Base-by-base conservation (phyloP, 2,329 filamentous ascomycete species). In the Achaetomium macrosporum region DNA sequence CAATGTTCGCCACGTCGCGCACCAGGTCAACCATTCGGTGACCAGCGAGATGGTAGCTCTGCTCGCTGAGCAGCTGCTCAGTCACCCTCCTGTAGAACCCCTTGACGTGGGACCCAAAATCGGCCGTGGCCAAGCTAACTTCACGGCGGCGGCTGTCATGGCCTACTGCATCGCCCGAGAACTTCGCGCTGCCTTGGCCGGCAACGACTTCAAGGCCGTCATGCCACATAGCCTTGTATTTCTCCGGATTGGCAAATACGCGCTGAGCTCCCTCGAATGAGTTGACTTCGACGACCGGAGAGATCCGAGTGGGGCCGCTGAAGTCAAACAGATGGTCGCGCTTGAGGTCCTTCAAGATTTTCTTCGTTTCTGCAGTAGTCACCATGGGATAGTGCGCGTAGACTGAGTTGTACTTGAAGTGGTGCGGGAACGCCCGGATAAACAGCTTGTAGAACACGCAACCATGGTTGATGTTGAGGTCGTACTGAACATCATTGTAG, bases 401-500 rank as follows among this genome's bases (percentile, higher is more conserved):
- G 50, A 91, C 82, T 0, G 86, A 90, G 71, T 93, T 84, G 17
- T 76, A 70, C 65, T 81, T 82, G 76, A 91, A 92, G 70, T 90
- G 85, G 59, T 87, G 78, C 1, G 89, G 90, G 74, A 95, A 90
- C 0, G 88, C 87, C 5, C 85, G 80, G 35, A 88, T 74, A 65
- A 91, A 85, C 35, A 95, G 77, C 73, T 93, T 95, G 75, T 91
- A 90, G 69, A 92, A 88, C 12, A 90, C 82, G 60, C 86, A 90
- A 43, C 90, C 89, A 64, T 93, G 84, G 68, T 93, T 87, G 59
- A 92, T 70, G 54, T 78, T 81, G 19, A 84, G 70, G 60, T 95
- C 87, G 51, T 85, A 88, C 17, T 87, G 77, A 3, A 81, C 85
- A 65, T 90, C 85, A 50, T 82, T 81, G 71, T 81, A 92, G 17